phyloP scores from a whole-genome alignment of 2,329 filamentous ascomycete genomes.

The Phyllosticta citrichinensis region DNA sequence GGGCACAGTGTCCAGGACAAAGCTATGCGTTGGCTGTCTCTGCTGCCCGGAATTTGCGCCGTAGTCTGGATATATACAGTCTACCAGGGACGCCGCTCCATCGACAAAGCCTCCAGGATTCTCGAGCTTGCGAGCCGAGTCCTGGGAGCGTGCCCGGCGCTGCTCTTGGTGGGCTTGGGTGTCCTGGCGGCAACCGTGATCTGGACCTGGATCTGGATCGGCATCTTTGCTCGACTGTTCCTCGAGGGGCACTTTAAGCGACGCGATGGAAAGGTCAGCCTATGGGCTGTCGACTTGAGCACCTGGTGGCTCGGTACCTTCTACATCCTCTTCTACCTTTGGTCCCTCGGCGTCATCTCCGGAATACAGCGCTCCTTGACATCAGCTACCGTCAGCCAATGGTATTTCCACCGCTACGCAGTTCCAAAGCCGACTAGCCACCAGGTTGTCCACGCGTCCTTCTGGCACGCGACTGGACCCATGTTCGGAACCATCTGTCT shows the following conservation, averaged over 20 bases:
- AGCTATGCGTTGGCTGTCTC: conserved; percentile 77
- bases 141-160: conserved; percentile 69
- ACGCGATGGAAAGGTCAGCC: conserved; percentile 32
- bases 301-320: conserved; percentile 94
- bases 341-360: conserved; percentile 80
- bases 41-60: conserved; percentile 64
- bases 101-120: conserved; percentile 76
- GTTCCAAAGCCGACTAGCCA: conserved; percentile 66
- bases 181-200: conserved; percentile 65
- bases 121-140: conserved; percentile 89
- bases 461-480: conserved; percentile 71
- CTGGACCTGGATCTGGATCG: conserved; percentile 94
- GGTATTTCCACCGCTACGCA: conserved; percentile 94
- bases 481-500: conserved; percentile 89
- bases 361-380: conserved; percentile 86
- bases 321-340: conserved; percentile 91
- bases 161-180: conserved; percentile 74
- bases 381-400: conserved; percentile 91
- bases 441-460: conserved; percentile 73
- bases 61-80: conserved; percentile 77
- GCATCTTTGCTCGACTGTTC: conserved; percentile 93
- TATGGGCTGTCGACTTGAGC: conserved; percentile 75
- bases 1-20: conserved; percentile 76
- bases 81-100: conserved; percentile 66
- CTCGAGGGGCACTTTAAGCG: conserved; percentile 73